Percentiles rank a stretch among this genome's conserved stretches.
Conservation (phyloP, 176 grass and related monocot species). For the Oryza glaberrima region DNA sequence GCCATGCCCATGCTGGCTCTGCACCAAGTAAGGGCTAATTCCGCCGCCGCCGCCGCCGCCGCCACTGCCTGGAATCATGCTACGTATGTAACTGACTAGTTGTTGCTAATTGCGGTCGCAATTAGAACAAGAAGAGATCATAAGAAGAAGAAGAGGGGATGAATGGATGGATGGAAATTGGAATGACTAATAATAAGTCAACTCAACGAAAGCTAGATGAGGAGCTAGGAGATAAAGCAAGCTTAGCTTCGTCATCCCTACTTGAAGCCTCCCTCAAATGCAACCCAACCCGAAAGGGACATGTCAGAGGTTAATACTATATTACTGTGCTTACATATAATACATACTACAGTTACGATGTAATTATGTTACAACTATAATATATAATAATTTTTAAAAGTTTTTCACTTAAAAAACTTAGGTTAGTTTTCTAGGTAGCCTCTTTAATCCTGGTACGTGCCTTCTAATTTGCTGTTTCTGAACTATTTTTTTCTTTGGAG, state of each 20-base stretch:
- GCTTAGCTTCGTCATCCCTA: conserved; percentile 46
- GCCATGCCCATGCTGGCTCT: conserved; percentile 42
- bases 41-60: background rate
- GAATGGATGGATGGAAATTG: conserved; percentile 14
- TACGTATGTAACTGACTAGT: background rate
- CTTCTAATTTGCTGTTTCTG: background rate
- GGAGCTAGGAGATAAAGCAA: background rate
- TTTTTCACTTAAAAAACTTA: no score
- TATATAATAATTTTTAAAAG: no score
- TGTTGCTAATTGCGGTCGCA: background rate
- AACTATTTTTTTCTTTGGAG: background rate
- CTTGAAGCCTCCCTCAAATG: conserved; percentile 83
- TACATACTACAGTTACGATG: background rate
- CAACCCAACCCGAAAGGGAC: conserved; percentile 53
- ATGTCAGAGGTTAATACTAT: background rate
- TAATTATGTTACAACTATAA: no score
- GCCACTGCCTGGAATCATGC: conserved; percentile 35
- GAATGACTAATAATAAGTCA: no score
- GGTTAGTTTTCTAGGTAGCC: no score
- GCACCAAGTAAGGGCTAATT: conserved; percentile 50
- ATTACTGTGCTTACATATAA: background rate
- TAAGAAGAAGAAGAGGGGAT: no score
- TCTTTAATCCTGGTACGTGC: background rate
- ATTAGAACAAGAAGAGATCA: background rate
- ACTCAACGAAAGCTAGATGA: background rate